Base-by-base conservation (phyloP, 2,329 filamentous ascomycete genomes). In the Colletotrichum lentis region DNA sequence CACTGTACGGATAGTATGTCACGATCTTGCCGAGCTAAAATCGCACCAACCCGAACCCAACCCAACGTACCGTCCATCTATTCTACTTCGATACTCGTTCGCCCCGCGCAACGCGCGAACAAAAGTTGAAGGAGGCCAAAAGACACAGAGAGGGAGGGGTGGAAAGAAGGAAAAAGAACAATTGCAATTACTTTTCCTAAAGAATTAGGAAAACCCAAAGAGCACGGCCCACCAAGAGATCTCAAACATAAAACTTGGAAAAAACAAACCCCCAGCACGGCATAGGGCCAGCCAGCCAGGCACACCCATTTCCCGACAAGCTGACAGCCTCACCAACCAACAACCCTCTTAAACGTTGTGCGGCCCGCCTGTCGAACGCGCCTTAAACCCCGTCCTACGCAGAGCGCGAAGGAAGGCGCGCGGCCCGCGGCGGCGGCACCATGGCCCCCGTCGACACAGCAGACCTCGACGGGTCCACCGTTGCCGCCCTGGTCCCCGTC, bases 401-500 rank as follows among this genome's bases (percentile, higher is more conserved):
- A 41, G n/a, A 24, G 43, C 14, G 11, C 43, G 24, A 16, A 37
- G 24, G 20, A 31, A 50, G 16, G 27, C 56, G 8, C 35, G 27
- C 44, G 31, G 31, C 31, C 31, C 31, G 31, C 31, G 8, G 43
- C 18, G 18, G 18, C n/a, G 31, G 47, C 3, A 60, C 14, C 20
- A 62, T 56, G 43, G 31, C 4, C 18, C 39, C 47, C 24, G 22
- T 16, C 22, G 22, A 18, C 37, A 14, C 43, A 14, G 22, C 31
- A 35, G 50, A n/a, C 4, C 20, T 20, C 22, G 56, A 53, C 20
- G n/a, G 53, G 37, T 24, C 58, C 39, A 46, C 56, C 14, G 39
- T 41, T 20, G 41, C 35, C 35, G n/a, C 46, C 31, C 79, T 87
- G 50, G 65, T 73, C 3, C 76, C 81, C 2, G 74, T 84, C 35